Evolutionary conservation across 164 flowering plant genomes (phyloP), one percentile per base, ranked within the genome.

Genomic region (Houttuynia cordata): DNA sequence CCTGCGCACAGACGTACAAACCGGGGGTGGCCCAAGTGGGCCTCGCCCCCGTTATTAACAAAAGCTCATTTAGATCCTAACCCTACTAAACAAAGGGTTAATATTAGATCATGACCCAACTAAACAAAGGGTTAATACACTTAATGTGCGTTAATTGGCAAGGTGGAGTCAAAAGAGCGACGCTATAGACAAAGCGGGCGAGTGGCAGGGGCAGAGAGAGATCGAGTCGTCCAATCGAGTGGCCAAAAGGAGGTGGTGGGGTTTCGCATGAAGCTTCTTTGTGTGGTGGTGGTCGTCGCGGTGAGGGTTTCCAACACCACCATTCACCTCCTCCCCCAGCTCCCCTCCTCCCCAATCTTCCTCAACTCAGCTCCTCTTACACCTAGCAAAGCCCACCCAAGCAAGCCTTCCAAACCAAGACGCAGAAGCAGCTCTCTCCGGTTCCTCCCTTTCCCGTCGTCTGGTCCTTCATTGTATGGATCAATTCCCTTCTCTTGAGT

Each of bases 161-260:
- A n/a, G n/a, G n/a, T n/a, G n/a, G n/a, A n/a, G n/a, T n/a, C n/a
- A n/a, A n/a, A n/a, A n/a, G n/a, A n/a, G n/a, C n/a, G n/a, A n/a
- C n/a, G 21, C 19, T 18, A 15, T 0, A 51, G 53, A 51, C 34
- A 59, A 52, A 22, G n/a, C n/a, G n/a, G 15, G 9, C 2, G 40
- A 21, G 21, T n/a, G n/a, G n/a, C n/a, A 49, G 47, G 49, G 61
- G 42, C 61, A 63, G 66, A 47, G 61, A 30, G 57, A 34, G 50
- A 40, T 24, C 10, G 51, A 25, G 59, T 55, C 51, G 58, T 59
- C 68, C 39, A 69, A 69, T 64, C 68, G 72, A 64, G 72, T 69
- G 72, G 68, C 57, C n/a, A n/a, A n/a, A n/a, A n/a, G n/a, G 68
- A 69, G 41, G 47, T 64, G 72, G 61, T 60, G 61, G 68, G 65